Evolutionary conservation across 768 basidiomycete species (phyloP).

Genomic region (Macrolepiota fuliginosa): DNA sequence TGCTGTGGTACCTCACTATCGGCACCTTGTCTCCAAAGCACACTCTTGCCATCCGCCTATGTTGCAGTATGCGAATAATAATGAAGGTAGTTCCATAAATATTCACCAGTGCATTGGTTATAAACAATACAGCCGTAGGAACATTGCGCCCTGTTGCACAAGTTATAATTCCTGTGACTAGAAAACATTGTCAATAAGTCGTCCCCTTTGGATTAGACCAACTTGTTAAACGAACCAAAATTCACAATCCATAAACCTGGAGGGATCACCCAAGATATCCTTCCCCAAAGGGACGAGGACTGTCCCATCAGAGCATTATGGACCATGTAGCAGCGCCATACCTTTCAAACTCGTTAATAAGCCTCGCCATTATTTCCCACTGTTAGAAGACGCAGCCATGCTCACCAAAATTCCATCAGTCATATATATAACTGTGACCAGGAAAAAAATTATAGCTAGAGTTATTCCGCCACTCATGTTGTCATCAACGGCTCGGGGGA

Average conservation of each 20-base stretch:
- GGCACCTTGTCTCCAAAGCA: no score
- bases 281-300: not conserved
- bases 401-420: not conserved
- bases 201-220: not conserved
- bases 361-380: no score
- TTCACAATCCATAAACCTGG: not conserved
- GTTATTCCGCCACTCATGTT: no score
- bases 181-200: not conserved
- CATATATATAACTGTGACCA: not conserved
- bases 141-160: not conserved
- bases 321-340: constrained; percentile 7
- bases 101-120: no score
- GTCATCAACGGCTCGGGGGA: not conserved
- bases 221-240: not conserved
- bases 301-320: not conserved
- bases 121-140: not conserved
- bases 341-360: not conserved
- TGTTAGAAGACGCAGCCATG: not conserved
- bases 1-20: no score
- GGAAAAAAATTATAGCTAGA: not conserved
- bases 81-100: no score
- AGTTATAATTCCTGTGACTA: not conserved
- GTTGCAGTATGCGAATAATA: no score
- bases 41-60: no score
- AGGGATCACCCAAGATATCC: not conserved